Conservation (phyloP, 192 early-diverging fungal species). For the Entrophospora sp. region DNA sequence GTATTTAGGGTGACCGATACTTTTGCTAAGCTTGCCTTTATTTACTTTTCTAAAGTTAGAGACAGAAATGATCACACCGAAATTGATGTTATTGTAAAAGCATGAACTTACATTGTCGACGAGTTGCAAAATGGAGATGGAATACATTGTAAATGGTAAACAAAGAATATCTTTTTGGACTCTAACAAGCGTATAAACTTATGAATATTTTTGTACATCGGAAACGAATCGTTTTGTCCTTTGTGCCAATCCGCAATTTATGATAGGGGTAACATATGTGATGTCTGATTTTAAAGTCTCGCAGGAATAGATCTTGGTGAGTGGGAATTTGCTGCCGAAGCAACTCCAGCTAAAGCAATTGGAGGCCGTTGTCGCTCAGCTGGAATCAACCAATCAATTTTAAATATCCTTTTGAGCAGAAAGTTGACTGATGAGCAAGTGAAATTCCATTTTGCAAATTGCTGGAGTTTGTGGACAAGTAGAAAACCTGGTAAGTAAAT, state of each 20-base stretch:
- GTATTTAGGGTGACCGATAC: too few relatives aligned
- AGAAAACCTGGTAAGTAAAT: constrained; percentile 19
- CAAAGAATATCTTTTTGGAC: constrained; percentile 12
- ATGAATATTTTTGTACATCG: constrained; percentile 1
- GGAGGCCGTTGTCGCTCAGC: constrained; percentile 11
- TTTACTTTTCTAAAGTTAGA: constrained; percentile 4
- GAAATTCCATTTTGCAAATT: constrained; percentile 15
- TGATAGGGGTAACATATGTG: neutral
- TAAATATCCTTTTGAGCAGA: constrained; percentile 14
- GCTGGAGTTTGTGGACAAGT: constrained; percentile 8
- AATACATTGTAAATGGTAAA: constrained; percentile 21
- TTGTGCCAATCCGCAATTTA: neutral
- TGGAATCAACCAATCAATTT: constrained; percentile 20
- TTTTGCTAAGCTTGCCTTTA: constrained; percentile 12
- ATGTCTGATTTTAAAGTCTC: constrained; percentile 4
- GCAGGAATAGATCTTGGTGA: constrained; percentile 20
- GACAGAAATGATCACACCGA: constrained; percentile 11
- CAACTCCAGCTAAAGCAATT: constrained; percentile 18
- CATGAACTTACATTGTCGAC: constrained; percentile 15
- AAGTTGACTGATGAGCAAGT: constrained; percentile 11
- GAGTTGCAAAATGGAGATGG: neutral
- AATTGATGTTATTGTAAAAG: constrained; percentile 21
- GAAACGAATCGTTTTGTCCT: constrained; percentile 12
- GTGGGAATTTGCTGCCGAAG: constrained; percentile 16
- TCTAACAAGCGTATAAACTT: constrained; percentile 6